Evolutionary conservation across 2,329 filamentous ascomycete genomes (phyloP).

Genomic region (Sporothrix mexicana): DNA sequence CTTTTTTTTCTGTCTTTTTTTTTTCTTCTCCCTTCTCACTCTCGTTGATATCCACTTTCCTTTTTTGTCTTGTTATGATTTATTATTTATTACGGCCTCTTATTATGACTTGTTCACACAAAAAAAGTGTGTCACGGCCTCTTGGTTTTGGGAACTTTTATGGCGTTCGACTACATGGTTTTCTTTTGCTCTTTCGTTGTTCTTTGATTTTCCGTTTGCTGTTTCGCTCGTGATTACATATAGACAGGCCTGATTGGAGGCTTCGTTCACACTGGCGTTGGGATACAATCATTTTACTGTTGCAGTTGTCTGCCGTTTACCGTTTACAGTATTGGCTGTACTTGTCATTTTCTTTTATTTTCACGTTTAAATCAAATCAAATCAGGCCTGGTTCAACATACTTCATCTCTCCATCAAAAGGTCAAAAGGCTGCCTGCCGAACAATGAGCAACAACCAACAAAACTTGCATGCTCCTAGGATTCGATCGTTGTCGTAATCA

Average conservation of each 20-base stretch:
- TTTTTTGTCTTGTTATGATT: background rate
- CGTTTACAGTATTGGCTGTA: background rate
- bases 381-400: too few relatives aligned
- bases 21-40: background rate
- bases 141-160: background rate
- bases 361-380: background rate
- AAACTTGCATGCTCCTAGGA: background rate
- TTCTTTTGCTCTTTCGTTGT: background rate
- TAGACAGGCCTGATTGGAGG: slow-evolving; percentile 21
- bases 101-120: background rate
- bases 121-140: slow-evolving; percentile 9
- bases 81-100: slow-evolving; percentile 18
- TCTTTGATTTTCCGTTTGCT: background rate
- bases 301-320: too few relatives aligned
- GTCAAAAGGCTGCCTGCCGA: background rate
- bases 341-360: background rate
- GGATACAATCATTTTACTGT: background rate
- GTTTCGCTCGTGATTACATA: background rate
- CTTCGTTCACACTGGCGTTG: slow-evolving; percentile 6
- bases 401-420: too few relatives aligned
- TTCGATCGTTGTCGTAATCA: background rate
- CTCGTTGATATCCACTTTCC: slow-evolving; percentile 40
- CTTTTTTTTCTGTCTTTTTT: slow-evolving; percentile 39
- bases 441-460: background rate
- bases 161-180: background rate